Conservation (phyloP, 352 stramenopile genomes). For the Phytophthora foliorum region DNA sequence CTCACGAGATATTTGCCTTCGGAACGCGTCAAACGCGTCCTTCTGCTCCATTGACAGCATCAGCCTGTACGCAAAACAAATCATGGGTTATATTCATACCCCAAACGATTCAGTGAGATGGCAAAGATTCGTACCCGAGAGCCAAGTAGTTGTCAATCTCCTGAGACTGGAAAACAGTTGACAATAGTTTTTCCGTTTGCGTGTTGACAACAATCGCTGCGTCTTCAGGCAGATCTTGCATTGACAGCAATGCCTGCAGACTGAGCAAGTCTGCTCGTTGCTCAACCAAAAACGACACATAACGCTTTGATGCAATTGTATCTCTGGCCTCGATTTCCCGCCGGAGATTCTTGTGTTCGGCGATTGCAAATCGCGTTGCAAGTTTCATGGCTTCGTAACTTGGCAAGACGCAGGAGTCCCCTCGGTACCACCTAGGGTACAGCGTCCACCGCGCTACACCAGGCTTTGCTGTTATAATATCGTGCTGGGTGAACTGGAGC, state of each 20-base stretch:
- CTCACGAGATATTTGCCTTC: constrained; percentile 80
- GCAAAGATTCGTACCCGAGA: constrained; percentile 50
- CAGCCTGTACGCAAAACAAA: constrained; percentile 41
- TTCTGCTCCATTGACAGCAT: constrained; percentile 84
- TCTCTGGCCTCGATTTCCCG: constrained; percentile 37
- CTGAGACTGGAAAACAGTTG: constrained; percentile 75
- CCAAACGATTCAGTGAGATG: background rate
- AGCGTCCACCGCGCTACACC: constrained; percentile 33
- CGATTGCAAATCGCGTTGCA: constrained; percentile 67
- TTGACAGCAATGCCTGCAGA: constrained; percentile 70
- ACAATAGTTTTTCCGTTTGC: constrained; percentile 68
- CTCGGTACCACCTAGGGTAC: constrained; percentile 71
- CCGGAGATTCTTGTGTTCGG: constrained; percentile 58
- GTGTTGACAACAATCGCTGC: constrained; percentile 51
- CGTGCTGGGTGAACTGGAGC: constrained; percentile 56
- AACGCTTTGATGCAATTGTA: constrained; percentile 66
- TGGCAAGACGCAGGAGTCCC: constrained; percentile 59
- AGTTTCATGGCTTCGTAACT: constrained; percentile 65
- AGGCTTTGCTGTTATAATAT: constrained; percentile 7
- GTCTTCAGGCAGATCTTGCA: constrained; percentile 68
- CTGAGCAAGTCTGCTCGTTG: constrained; percentile 74
- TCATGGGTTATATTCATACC: constrained; percentile 1
- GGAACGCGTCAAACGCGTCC: constrained; percentile 77
- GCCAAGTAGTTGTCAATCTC: constrained; percentile 79
- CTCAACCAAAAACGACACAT: constrained; percentile 74